These are phyloP conservation scores for Astragalus glycyphyllos DNA, from an alignment of 306 rosid genomes.

Conservation along the genomic window DNA sequence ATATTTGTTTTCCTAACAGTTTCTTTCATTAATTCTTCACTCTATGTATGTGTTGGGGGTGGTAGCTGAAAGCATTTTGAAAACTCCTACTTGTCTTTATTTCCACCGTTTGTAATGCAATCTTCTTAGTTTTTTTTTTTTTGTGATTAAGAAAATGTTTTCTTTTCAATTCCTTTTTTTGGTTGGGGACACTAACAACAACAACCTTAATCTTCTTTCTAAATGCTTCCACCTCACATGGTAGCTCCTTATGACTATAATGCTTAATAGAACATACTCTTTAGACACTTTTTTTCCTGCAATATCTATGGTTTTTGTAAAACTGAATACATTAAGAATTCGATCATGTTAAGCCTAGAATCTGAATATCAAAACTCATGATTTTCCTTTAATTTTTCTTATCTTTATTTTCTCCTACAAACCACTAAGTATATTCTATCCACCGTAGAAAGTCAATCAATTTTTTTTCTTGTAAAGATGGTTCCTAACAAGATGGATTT, in stretches of 20 bases:
- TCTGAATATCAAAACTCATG: constrained; percentile 1
- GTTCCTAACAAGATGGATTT: constrained; percentile 28
- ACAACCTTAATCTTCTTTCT: not conserved
- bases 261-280: not conserved
- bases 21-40: not conserved
- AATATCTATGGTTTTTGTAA: not conserved
- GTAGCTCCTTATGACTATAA: constrained; percentile 2
- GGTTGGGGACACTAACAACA: constrained; percentile 10
- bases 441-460: constrained; percentile 1
- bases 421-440: not conserved
- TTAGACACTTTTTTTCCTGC: too few species aligned
- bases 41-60: not conserved
- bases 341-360: not conserved
- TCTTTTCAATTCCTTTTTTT: constrained; percentile 15
- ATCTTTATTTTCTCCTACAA: not conserved
- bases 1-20: constrained; percentile 6
- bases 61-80: not conserved
- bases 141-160: constrained; percentile 1
- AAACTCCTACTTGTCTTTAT: too few species aligned
- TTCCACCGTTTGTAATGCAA: too few species aligned
- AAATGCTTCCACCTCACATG: constrained; percentile 28
- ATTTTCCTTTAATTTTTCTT: not conserved
- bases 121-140: too few species aligned
- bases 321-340: not conserved
- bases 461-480: not conserved